Evolutionary conservation across 805 yeast genomes (phyloP).

Genomic region (Metschnikowia amazonensis): DNA sequence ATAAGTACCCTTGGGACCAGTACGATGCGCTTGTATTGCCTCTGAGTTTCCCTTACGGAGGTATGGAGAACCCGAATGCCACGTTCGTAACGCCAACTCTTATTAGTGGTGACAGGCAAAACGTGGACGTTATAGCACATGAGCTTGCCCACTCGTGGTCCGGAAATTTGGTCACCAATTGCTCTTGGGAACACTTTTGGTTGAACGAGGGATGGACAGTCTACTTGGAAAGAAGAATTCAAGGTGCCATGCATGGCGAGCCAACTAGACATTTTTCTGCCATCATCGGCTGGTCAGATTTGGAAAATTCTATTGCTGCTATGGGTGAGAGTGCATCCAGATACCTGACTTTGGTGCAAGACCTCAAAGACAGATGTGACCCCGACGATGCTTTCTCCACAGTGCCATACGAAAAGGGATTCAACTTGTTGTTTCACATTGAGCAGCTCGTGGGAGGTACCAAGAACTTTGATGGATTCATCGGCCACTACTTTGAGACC

Average conservation of each 20-base stretch:
- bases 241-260: conserved; percentile 77
- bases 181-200: conserved; percentile 94
- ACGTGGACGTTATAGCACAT: conserved; percentile 88
- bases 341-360: conserved; percentile 64
- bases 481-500: conserved; percentile 69
- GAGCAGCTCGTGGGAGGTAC: conserved; percentile 68
- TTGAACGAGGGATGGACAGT: conserved; percentile 97
- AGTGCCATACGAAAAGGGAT: conserved; percentile 91
- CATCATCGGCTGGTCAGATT: conserved; percentile 84
- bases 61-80: conserved; percentile 92
- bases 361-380: conserved; percentile 64
- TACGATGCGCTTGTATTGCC: conserved; percentile 82
- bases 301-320: conserved; percentile 61
- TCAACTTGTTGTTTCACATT: conserved; percentile 68
- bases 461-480: conserved; percentile 69
- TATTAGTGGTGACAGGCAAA: conserved; percentile 77
- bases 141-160: conserved; percentile 93
- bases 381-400: conserved; percentile 88
- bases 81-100: conserved; percentile 90
- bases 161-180: conserved; percentile 86
- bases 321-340: conserved; percentile 52
- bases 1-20: conserved; percentile 79
- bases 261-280: conserved; percentile 73
- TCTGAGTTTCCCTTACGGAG: conserved; percentile 79
- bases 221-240: conserved; percentile 79